Evolutionary conservation across 164 flowering plant genomes (phyloP).

Genomic region (Kalanchoe fedtschenkoi): DNA sequence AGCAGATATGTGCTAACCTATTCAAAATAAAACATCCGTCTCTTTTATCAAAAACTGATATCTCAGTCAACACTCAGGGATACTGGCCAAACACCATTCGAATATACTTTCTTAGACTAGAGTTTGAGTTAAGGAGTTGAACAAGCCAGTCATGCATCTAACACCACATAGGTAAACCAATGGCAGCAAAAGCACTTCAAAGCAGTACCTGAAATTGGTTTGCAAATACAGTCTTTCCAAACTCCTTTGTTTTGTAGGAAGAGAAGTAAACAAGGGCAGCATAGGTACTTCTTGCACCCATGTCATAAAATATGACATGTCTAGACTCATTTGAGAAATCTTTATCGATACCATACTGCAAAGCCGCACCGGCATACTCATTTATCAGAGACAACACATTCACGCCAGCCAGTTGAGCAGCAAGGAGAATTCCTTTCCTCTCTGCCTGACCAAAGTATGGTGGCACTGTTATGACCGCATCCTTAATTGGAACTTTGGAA

Average conservation of each 20-base stretch:
- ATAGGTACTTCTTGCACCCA: conserved; percentile 85
- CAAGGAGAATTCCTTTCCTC: conserved; percentile 61
- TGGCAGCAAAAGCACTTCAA: not conserved
- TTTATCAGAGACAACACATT: conserved; percentile 75
- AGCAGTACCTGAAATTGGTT: conserved; percentile 86
- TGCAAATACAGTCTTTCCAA: conserved; percentile 69
- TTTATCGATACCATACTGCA: conserved; percentile 97
- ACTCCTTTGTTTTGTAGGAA: conserved; percentile 71
- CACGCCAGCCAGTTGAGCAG: conserved; percentile 76
- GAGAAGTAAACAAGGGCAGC: conserved; percentile 90
- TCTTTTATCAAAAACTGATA: not conserved
- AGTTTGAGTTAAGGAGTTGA: not conserved
- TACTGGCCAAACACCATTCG: no score
- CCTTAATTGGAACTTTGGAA: conserved; percentile 51
- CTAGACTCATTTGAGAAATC: conserved; percentile 84
- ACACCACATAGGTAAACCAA: not conserved
- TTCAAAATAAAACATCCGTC: not conserved
- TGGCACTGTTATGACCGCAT: conserved; percentile 78
- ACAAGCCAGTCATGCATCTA: not conserved
- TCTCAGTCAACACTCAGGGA: not conserved
- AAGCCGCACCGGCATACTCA: conserved; percentile 91
- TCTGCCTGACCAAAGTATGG: conserved; percentile 91
- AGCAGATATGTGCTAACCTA: not conserved
- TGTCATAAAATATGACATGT: conserved; percentile 79
- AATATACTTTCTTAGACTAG: not conserved